A percentile compares a stretch with the other conserved stretches of the same genome.
Conservation (phyloP, 1,284 basidiomycete species). For the Cutaneotrichosporon mucoides region DNA sequence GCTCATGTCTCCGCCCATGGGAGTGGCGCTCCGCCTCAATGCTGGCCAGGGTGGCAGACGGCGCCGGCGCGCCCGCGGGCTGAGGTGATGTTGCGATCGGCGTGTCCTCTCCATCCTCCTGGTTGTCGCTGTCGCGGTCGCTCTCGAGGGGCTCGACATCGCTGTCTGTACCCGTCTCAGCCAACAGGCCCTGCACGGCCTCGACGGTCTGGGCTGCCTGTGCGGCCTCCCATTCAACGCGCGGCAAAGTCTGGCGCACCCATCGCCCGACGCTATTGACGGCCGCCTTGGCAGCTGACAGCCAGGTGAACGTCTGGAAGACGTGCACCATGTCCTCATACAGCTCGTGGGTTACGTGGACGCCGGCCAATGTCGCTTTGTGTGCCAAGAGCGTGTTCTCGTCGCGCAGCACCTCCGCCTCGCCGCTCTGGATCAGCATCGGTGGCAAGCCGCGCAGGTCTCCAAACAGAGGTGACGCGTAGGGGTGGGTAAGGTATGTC, state of each 20-base stretch:
- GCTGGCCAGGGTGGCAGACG: neutral
- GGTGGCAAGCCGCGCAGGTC: constrained; percentile 83
- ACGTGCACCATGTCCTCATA: constrained; percentile 92
- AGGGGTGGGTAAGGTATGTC: constrained; percentile 87
- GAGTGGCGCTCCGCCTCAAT: neutral
- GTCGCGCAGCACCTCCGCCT: constrained; percentile 88
- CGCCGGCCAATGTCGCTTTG: constrained; percentile 84
- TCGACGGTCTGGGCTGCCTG: constrained; percentile 10
- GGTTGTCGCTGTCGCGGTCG: neutral
- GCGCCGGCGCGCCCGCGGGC: neutral
- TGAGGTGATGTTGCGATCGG: constrained; percentile 3
- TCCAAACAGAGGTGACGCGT: constrained; percentile 93
- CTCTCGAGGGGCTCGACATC: constrained; percentile 1
- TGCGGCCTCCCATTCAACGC: constrained; percentile 44
- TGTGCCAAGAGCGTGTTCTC: constrained; percentile 90
- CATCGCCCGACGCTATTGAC: constrained; percentile 61
- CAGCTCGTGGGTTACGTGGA: constrained; percentile 82
- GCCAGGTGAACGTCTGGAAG: constrained; percentile 83
- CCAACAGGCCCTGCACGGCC: neutral
- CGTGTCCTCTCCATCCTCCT: constrained; percentile 3
- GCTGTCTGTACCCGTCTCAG: constrained; percentile 1
- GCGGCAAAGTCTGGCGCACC: constrained; percentile 63
- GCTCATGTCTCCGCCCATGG: no score
- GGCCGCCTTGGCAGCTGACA: constrained; percentile 66
- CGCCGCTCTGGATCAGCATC: constrained; percentile 86